Evolutionary conservation across 2,329 filamentous ascomycete genomes (phyloP).

Genomic region (Cladosporium sp.): DNA sequence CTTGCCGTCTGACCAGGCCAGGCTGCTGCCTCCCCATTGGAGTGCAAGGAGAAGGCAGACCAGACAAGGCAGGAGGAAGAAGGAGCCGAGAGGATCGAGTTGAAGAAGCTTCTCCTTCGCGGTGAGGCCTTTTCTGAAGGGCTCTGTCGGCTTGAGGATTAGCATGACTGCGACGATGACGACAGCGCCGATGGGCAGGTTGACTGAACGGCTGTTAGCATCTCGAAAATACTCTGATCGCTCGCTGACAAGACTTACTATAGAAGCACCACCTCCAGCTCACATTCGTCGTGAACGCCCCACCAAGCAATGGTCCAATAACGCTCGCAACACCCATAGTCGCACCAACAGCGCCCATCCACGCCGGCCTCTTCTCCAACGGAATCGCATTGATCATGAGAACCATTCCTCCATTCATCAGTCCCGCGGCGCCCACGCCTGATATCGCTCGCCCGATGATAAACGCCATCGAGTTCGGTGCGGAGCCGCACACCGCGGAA

Average conservation of each 20-base stretch:
- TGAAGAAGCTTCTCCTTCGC: constrained; percentile 43
- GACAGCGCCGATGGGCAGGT: constrained; percentile 48
- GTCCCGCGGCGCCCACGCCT: constrained; percentile 43
- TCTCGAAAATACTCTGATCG: neutral
- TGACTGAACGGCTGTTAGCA: constrained; percentile 33
- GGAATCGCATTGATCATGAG: constrained; percentile 48
- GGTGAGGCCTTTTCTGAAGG: constrained; percentile 23
- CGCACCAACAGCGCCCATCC: constrained; percentile 40
- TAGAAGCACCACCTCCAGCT: constrained; percentile 42
- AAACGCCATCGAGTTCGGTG: constrained; percentile 38
- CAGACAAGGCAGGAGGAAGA: constrained; percentile 43
- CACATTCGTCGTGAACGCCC: constrained; percentile 44
- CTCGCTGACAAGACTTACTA: neutral
- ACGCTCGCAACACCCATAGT: constrained; percentile 42
- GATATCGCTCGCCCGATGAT: constrained; percentile 46
- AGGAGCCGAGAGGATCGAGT: constrained; percentile 47
- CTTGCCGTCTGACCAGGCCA: constrained; percentile 40
- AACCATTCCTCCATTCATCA: constrained; percentile 36
- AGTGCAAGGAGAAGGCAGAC: constrained; percentile 50
- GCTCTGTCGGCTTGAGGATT: constrained; percentile 38
- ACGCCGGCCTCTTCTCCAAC: constrained; percentile 42
- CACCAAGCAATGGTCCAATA: constrained; percentile 47
- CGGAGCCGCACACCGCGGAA: constrained; percentile 53
- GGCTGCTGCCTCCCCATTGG: constrained; percentile 51
- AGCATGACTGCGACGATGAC: constrained; percentile 42